phyloP scores from a whole-genome alignment of 139 green algal species.

The Volvox africanus region DNA sequence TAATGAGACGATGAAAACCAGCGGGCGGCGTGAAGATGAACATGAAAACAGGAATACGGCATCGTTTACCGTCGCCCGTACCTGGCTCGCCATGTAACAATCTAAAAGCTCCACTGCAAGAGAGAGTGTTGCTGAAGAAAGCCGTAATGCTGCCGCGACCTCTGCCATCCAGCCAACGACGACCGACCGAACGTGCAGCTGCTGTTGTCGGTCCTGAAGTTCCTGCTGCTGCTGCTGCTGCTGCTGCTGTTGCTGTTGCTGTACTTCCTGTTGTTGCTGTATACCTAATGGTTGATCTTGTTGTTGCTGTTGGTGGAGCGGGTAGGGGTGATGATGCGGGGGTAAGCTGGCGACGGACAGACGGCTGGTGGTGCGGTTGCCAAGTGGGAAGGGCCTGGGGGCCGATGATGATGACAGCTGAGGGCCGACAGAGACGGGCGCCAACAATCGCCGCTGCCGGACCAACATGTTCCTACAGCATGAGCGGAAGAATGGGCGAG shows the following conservation, averaged over 20 bases:
- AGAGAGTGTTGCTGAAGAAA: slow-evolving; percentile 70
- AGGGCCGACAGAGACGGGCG: neutral
- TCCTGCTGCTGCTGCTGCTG: neutral
- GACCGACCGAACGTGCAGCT: slow-evolving; percentile 54
- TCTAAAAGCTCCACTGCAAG: slow-evolving; percentile 61
- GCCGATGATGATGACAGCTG: neutral
- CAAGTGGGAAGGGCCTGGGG: too few species aligned
- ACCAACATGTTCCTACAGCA: neutral
- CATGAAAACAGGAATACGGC: too few species aligned
- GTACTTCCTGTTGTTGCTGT: neutral
- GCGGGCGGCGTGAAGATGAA: too few species aligned
- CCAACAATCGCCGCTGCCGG: neutral
- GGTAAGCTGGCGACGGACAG: too few species aligned
- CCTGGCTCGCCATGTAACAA: slow-evolving; percentile 60
- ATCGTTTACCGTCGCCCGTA: neutral
- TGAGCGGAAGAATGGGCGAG: too few species aligned
- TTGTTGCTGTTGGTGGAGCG: neutral
- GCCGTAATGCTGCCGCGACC: slow-evolving; percentile 58
- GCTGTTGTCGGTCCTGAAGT: neutral
- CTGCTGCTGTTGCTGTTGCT: neutral
- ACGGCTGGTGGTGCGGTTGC: too few species aligned
- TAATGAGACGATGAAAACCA: too few species aligned
- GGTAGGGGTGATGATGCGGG: too few species aligned
- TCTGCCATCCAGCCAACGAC: slow-evolving; percentile 70
- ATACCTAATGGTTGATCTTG: neutral